phyloP scores from a whole-genome alignment of 345 rosid species.

The Salix koriyanagi region DNA sequence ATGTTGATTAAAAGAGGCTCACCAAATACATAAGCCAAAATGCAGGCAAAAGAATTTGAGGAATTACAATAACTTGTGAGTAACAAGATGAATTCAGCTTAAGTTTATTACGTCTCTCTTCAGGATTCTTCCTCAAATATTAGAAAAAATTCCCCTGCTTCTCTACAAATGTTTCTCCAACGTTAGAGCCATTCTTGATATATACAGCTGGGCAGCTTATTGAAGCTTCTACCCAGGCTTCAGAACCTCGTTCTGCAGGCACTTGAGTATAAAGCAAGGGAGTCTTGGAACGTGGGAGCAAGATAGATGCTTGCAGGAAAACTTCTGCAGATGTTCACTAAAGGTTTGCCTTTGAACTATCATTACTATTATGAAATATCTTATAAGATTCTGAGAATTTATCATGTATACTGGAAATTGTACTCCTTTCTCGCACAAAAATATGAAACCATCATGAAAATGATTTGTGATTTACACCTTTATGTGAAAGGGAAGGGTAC shows the following conservation, averaged over 20 bases:
- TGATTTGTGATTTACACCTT: too few relatives aligned
- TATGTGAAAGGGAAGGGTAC: too few relatives aligned
- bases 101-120: not conserved
- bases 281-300: not conserved
- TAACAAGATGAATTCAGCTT: not conserved
- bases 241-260: constrained; percentile 31
- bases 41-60: not conserved
- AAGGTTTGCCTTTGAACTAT: not conserved
- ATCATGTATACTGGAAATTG: too few relatives aligned
- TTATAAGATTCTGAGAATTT: too few relatives aligned
- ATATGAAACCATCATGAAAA: too few relatives aligned
- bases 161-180: constrained; percentile 45
- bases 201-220: constrained; percentile 63
- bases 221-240: constrained; percentile 54
- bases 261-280: not conserved
- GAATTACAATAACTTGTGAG: not conserved
- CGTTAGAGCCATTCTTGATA: constrained; percentile 45
- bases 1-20: not conserved
- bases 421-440: too few relatives aligned
- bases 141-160: constrained; percentile 42
- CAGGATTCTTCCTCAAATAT: constrained; percentile 6
- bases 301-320: not conserved
- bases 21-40: not conserved
- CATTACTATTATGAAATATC: not conserved
- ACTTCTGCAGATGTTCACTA: not conserved